Evolutionary conservation across 495 filamentous ascomycete genomes (phyloP).

Genomic region (Xylaria cubensis): DNA sequence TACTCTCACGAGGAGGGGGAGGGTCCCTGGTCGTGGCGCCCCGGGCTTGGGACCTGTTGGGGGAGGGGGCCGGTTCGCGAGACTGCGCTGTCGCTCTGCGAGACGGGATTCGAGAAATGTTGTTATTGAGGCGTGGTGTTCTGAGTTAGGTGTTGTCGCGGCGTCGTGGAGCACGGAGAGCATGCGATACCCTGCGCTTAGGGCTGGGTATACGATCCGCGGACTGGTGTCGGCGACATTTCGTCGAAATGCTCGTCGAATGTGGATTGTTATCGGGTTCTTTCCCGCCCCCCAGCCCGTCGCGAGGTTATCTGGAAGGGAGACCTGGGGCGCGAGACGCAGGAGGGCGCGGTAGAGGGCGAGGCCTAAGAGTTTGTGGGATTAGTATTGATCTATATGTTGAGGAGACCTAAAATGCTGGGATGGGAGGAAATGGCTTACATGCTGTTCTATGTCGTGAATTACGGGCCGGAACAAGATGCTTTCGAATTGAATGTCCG

Average conservation of each 20-base stretch:
- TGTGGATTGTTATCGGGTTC: constrained; percentile 47
- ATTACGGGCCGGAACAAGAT: constrained; percentile 56
- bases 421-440: too few relatives aligned
- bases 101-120: constrained; percentile 45
- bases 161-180: constrained; percentile 29
- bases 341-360: constrained; percentile 78
- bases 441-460: constrained; percentile 70
- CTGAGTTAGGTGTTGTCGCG: constrained; percentile 19
- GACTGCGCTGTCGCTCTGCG: constrained; percentile 35
- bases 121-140: constrained; percentile 40
- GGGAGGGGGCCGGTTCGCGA: constrained; percentile 30
- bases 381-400: background rate
- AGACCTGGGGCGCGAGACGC: constrained; percentile 60
- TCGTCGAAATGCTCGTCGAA: constrained; percentile 64
- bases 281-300: constrained; percentile 45
- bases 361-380: constrained; percentile 57
- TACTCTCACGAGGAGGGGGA: constrained; percentile 44
- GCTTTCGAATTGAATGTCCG: background rate
- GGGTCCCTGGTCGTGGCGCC: constrained; percentile 31
- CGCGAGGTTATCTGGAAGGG: constrained; percentile 50
- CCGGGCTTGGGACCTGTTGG: constrained; percentile 13
- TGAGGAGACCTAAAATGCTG: too few relatives aligned
- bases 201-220: constrained; percentile 58
- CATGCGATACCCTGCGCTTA: constrained; percentile 73
- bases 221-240: constrained; percentile 62